Conservation (phyloP, 2,329 filamentous ascomycete species). For the Cryphonectria carpinicola region DNA sequence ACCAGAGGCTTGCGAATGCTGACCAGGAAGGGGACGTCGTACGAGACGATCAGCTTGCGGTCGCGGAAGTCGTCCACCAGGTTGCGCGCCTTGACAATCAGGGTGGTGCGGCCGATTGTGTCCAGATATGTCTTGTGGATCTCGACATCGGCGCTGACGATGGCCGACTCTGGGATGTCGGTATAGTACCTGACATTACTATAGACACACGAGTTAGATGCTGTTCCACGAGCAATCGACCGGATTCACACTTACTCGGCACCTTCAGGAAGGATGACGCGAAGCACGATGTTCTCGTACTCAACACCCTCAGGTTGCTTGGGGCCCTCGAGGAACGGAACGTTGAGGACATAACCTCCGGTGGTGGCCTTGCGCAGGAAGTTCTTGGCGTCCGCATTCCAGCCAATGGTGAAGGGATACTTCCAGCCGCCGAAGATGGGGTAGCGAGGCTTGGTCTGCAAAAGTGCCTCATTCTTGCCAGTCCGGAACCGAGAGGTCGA, state of each 20-base stretch:
- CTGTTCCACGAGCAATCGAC: background rate
- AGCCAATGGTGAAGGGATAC: constrained; percentile 94
- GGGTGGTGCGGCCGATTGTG: constrained; percentile 81
- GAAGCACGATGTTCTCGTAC: constrained; percentile 79
- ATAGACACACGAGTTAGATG: constrained; percentile 45
- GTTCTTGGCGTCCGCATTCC: constrained; percentile 83
- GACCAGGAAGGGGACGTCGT: constrained; percentile 78
- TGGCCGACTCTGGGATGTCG: constrained; percentile 65
- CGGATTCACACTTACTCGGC: constrained; percentile 65
- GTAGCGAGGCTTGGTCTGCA: constrained; percentile 92
- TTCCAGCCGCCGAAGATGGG: constrained; percentile 98
- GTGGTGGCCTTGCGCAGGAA: constrained; percentile 71
- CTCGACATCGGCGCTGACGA: constrained; percentile 62
- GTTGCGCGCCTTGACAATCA: constrained; percentile 81
- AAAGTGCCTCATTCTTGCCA: constrained; percentile 74
- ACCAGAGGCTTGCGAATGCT: constrained; percentile 85
- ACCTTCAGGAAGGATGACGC: constrained; percentile 88
- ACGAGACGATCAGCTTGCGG: constrained; percentile 81
- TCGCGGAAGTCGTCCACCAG: constrained; percentile 89
- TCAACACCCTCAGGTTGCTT: constrained; percentile 83
- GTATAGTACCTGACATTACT: constrained; percentile 82
- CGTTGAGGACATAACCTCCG: constrained; percentile 81
- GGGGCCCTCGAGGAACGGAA: constrained; percentile 92
- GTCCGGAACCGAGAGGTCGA: constrained; percentile 88
- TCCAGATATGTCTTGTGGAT: constrained; percentile 92